A percentile compares a stretch with the other conserved stretches of the same genome.
Conservation (phyloP, 352 stramenopile species). For the Phytophthora chlamydospora region DNA sequence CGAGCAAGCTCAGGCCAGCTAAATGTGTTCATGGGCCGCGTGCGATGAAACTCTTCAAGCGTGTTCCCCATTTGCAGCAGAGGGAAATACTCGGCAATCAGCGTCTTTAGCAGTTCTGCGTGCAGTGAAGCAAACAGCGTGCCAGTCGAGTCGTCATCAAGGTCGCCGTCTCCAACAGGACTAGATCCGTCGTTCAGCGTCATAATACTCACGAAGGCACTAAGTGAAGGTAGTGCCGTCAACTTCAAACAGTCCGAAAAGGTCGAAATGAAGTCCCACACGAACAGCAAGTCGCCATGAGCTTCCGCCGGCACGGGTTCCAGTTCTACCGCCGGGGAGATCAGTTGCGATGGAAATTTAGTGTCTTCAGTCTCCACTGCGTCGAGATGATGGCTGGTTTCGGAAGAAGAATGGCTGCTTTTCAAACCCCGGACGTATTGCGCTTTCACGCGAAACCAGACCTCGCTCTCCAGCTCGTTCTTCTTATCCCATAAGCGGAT, state of each 20-base stretch:
- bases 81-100: conserved; percentile 73
- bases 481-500: conserved; percentile 63
- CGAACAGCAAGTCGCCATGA: conserved; percentile 68
- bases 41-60: conserved; percentile 75
- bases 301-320: conserved; percentile 44
- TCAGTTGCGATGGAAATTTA: conserved; percentile 43
- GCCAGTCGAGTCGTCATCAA: conserved; percentile 61
- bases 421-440: conserved; percentile 35
- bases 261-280: conserved; percentile 80
- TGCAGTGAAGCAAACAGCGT: conserved; percentile 59
- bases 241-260: conserved; percentile 73
- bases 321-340: conserved; percentile 46
- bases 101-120: conserved; percentile 48
- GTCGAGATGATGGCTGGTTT: conserved; percentile 1
- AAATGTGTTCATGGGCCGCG: conserved; percentile 74
- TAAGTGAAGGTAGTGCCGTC: conserved; percentile 54
- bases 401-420: neutral
- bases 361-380: conserved; percentile 3
- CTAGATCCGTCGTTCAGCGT: conserved; percentile 51
- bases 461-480: conserved; percentile 48
- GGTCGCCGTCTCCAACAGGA: conserved; percentile 49
- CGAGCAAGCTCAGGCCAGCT: conserved; percentile 85
- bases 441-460: conserved; percentile 65
- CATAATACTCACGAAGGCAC: conserved; percentile 58
- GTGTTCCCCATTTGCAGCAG: conserved; percentile 72